A percentile compares a stretch with the other conserved stretches of the same genome.
These are phyloP conservation scores for Cyamopsis tetragonoloba DNA, from an alignment of 306 rosid genomes.

Conservation along the genomic window DNA sequence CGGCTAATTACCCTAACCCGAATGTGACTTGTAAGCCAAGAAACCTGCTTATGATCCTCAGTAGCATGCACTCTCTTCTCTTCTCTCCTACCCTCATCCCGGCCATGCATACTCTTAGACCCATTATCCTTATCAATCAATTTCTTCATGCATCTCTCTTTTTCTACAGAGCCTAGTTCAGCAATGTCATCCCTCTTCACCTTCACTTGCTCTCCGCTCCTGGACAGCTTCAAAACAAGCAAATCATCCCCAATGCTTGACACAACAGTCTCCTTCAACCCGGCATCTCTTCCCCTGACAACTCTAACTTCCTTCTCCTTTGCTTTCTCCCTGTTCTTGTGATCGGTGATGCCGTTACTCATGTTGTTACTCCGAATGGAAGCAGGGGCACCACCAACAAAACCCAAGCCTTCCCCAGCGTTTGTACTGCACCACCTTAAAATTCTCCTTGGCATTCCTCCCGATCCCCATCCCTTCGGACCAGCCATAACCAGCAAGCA, in stretches of 20 bases:
- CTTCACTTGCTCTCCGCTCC: conserved; percentile 35
- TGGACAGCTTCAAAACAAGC: conserved; percentile 44
- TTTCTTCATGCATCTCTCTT: conserved; percentile 58
- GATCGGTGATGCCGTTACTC: neutral
- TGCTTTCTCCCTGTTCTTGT: neutral
- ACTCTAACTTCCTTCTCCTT: conserved; percentile 49
- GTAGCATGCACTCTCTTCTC: neutral
- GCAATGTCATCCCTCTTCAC: conserved; percentile 44
- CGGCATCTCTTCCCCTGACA: conserved; percentile 53
- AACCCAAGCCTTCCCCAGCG: conserved; percentile 76
- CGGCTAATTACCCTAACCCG: conserved; percentile 70
- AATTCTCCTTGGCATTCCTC: conserved; percentile 63
- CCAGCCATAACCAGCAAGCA: conserved; percentile 91
- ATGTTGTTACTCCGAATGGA: neutral
- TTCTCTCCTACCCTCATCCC: neutral
- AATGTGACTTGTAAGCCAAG: conserved; percentile 83
- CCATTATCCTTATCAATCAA: conserved; percentile 33
- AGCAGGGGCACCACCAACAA: conserved; percentile 30
- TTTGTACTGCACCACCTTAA: conserved; percentile 46
- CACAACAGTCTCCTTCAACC: conserved; percentile 51
- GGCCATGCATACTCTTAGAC: conserved; percentile 19
- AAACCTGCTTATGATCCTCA: conserved; percentile 18
- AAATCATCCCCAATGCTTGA: conserved; percentile 29
- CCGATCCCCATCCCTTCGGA: conserved; percentile 79
- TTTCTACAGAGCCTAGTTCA: conserved; percentile 60